Conservation (phyloP, 371 early-diverging fungal genomes). For the Saksenaea oblongispora region DNA sequence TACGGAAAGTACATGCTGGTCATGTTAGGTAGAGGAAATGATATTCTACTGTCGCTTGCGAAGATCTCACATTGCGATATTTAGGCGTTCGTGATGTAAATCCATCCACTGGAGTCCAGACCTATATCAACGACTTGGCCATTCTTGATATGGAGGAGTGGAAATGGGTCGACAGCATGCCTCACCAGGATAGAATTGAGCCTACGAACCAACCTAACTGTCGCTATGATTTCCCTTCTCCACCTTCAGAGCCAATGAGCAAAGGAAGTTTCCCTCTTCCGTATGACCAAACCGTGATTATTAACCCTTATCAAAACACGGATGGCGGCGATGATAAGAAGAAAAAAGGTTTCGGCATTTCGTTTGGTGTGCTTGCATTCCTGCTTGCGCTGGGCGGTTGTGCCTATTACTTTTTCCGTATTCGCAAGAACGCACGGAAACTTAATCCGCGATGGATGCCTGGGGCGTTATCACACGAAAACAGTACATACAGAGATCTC, state of each 20-base stretch:
- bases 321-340: slow-evolving; percentile 11
- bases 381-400: slow-evolving; percentile 10
- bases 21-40: slow-evolving; percentile 26
- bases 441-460: slow-evolving; percentile 46
- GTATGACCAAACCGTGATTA: slow-evolving; percentile 23
- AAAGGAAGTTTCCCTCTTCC: not conserved
- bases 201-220: slow-evolving; percentile 13
- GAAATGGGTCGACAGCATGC: slow-evolving; percentile 41
- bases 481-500: slow-evolving; percentile 5
- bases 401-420: slow-evolving; percentile 7
- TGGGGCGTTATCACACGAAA: slow-evolving; percentile 22
- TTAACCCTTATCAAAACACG: slow-evolving; percentile 15
- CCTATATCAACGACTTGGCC: slow-evolving; percentile 28
- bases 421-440: slow-evolving; percentile 21
- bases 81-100: slow-evolving; percentile 5
- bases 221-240: slow-evolving; percentile 26
- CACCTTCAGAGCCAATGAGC: not conserved
- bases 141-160: slow-evolving; percentile 40
- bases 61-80: not conserved
- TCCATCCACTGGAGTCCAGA: not conserved
- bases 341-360: slow-evolving; percentile 36
- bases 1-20: slow-evolving; percentile 45
- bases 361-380: slow-evolving; percentile 18
- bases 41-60: not conserved
- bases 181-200: not conserved